Conservation (phyloP, 2,329 filamentous ascomycete species). For the Zasmidium cellare region DNA sequence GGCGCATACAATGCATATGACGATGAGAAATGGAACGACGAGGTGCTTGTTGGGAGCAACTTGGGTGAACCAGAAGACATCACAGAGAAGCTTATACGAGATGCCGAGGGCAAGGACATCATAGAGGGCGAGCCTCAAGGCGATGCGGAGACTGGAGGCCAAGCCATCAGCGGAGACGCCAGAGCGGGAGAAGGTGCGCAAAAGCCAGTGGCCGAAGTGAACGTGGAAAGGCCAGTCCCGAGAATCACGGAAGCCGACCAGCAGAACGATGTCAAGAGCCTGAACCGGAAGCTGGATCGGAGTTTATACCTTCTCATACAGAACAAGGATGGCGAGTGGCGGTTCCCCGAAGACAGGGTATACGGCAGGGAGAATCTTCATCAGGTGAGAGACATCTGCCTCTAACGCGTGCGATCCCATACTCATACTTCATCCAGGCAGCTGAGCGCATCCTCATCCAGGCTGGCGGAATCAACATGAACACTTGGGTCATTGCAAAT, state of each 20-base stretch:
- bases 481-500: conserved; percentile 94
- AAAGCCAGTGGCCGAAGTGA: conserved; percentile 24
- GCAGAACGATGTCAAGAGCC: conserved; percentile 69
- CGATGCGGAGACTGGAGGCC: conserved; percentile 42
- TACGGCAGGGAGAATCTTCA: conserved; percentile 73
- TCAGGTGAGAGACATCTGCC: conserved; percentile 60
- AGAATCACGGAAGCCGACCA: conserved; percentile 77
- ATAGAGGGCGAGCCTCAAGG: conserved; percentile 50
- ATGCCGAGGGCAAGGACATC: conserved; percentile 61
- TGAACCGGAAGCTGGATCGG: conserved; percentile 76
- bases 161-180: conserved; percentile 44
- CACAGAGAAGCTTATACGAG: conserved; percentile 69
- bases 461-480: conserved; percentile 90
- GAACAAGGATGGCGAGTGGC: conserved; percentile 70
- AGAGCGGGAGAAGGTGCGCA: conserved; percentile 26
- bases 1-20: conserved; percentile 77
- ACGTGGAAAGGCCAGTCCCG: conserved; percentile 67
- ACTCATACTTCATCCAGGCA: conserved; percentile 56
- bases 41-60: conserved; percentile 72
- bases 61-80: conserved; percentile 65
- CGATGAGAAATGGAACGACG: conserved; percentile 84
- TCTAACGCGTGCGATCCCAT: conserved; percentile 15
- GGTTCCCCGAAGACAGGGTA: conserved; percentile 74
- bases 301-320: conserved; percentile 88
- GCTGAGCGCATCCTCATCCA: conserved; percentile 76